Percentiles rank a stretch among this genome's conserved stretches.
Evolutionary conservation across 495 filamentous ascomycete genomes (phyloP).

Genomic region (Penicillium tannophilum): DNA sequence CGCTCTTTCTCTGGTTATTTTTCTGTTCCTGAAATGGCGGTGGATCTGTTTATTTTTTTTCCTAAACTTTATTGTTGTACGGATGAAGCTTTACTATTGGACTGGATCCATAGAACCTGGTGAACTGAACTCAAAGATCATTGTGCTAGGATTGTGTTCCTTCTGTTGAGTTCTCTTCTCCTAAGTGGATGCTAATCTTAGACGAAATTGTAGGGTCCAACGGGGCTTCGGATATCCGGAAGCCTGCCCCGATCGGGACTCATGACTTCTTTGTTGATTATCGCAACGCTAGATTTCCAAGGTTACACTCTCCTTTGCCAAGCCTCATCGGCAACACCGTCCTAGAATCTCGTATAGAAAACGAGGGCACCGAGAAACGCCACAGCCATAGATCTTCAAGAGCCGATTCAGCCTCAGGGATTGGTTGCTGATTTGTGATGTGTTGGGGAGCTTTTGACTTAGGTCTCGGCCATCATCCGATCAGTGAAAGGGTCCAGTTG

Average conservation of each 20-base stretch:
- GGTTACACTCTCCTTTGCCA: too few relatives aligned
- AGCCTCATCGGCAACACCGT: too few relatives aligned
- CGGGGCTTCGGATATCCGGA: background rate
- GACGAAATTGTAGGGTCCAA: background rate
- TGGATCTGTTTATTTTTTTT: constrained; percentile 2
- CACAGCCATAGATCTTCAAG: background rate
- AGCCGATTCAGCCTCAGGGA: background rate
- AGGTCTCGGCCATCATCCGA: background rate
- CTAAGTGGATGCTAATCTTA: background rate
- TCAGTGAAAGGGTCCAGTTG: background rate
- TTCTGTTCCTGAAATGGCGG: constrained; percentile 7
- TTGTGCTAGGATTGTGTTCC: too few relatives aligned
- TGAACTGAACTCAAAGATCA: too few relatives aligned
- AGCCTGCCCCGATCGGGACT: background rate
- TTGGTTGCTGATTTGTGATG: too few relatives aligned
- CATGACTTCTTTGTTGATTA: too few relatives aligned
- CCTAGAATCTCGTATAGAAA: too few relatives aligned
- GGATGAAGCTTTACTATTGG: too few relatives aligned
- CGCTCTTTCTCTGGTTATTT: background rate
- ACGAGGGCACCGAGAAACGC: too few relatives aligned
- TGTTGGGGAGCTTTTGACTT: background rate
- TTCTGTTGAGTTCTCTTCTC: too few relatives aligned
- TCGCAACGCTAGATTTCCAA: too few relatives aligned
- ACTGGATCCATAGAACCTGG: too few relatives aligned
- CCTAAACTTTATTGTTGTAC: background rate